Base-by-base conservation (phyloP, 2,329 filamentous ascomycete genomes). In the Fusarium fracticaudum region DNA sequence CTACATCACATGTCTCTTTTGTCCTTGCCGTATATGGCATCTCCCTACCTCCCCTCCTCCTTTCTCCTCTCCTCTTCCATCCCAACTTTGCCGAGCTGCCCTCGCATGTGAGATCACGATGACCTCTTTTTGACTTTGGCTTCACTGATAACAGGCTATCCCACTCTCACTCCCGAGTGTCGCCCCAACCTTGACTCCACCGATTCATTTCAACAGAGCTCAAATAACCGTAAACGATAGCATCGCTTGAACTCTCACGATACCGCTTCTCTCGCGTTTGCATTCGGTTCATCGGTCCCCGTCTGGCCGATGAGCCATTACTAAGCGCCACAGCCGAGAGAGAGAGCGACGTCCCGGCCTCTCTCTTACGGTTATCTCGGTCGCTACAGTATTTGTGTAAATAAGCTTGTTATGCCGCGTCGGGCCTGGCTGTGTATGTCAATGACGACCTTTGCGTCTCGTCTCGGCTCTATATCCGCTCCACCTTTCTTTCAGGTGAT, bases 1-100 rank as follows among this genome's bases (percentile, higher is more conserved):
- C 13, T 35, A 20, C 29, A 40, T 63, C 60, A 63, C 60, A 63
- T 60, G 53, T n/a, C 33, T 33, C 38, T 54, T 40, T 35, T 44
- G 41, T 37, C 41, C 60, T 60, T 37, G 33, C 41, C 53, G 26
- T 44, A 40, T 35, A 40, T 60, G 58, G 17, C 37, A 38, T 35
- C 17, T 50, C 60, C 20, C n/a, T 40, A 31, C 55, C 20, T n/a
- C 18, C 33, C 8, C 17, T 22, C 35, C 24, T 7, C 17, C 5
- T 2, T 12, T 35, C 33, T 9, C 1, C 33, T 2, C 33, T 33
- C 33, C 33, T 33, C 26, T 26, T 7, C 2, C 47, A 41, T 54
- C 58, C 29, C 58, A 55, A n/a, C 24, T 18, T 51, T 37, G 31
- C 57, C 57, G 24, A 37, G 10, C 31, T 24, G 14, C n/a, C 24